A percentile compares a stretch with the other conserved stretches of the same genome.
These are phyloP conservation scores for Bruguiera parviflora DNA, from an alignment of 345 rosid genomes.

Conservation along the genomic window DNA sequence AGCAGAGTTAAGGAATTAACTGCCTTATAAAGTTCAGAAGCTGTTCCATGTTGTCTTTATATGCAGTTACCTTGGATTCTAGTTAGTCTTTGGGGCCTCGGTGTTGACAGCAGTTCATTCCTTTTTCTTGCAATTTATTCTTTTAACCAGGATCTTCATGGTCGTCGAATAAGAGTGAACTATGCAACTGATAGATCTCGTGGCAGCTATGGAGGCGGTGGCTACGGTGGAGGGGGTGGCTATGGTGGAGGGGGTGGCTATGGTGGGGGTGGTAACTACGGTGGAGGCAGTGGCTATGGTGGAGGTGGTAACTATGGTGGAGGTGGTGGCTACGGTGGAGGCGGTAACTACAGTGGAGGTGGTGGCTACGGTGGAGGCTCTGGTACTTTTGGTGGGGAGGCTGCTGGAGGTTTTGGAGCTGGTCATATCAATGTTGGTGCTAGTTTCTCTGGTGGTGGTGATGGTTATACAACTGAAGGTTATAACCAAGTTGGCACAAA, in stretches of 20 bases:
- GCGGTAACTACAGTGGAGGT: conserved; percentile 12
- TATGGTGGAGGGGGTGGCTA: conserved; percentile 31
- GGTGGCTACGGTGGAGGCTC: not conserved
- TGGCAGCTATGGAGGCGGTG: conserved; percentile 3
- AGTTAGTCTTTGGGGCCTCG: not conserved
- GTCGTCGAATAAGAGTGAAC: conserved; percentile 72
- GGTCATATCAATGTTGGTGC: not conserved
- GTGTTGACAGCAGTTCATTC: no score
- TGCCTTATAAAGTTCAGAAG: no score
- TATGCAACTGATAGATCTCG: conserved; percentile 69
- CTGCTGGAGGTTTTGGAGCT: conserved; percentile 2
- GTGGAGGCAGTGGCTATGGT: conserved; percentile 21
- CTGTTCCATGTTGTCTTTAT: not conserved
- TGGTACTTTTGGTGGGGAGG: not conserved
- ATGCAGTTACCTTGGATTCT: not conserved
- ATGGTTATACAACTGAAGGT: not conserved
- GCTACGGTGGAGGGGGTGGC: conserved; percentile 35
- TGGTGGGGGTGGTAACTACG: conserved; percentile 16
- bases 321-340: not conserved
- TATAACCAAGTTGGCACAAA: not conserved
- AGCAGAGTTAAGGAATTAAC: no score
- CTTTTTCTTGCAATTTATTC: not conserved
- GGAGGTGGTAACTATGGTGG: conserved; percentile 27
- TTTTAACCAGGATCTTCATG: conserved; percentile 59
- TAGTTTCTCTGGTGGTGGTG: not conserved